A percentile compares a stretch with the other conserved stretches of the same genome.
These are phyloP conservation scores for Aureobasidium sp. DNA, from an alignment of 2,329 filamentous ascomycete species.

Conservation along the genomic window DNA sequence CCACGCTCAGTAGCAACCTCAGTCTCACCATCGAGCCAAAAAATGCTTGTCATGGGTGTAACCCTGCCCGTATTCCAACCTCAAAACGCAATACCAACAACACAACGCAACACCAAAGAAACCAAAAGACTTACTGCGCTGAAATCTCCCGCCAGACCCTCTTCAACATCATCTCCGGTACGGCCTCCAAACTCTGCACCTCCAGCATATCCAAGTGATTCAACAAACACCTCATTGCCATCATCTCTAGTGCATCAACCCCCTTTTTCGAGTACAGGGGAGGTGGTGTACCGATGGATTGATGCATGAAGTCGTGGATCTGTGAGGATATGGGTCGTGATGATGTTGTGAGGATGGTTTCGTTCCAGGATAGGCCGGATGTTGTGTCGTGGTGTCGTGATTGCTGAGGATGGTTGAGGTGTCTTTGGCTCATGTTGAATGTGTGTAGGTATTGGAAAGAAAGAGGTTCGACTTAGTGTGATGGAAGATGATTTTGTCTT, in stretches of 20 bases:
- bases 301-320: not conserved
- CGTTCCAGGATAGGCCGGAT: not conserved
- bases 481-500: not conserved
- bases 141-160: slow-evolving; percentile 18
- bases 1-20: no score
- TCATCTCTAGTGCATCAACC: slow-evolving; percentile 21
- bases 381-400: not conserved
- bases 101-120: not conserved
- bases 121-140: slow-evolving; percentile 9
- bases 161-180: slow-evolving; percentile 15
- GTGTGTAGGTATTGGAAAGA: not conserved
- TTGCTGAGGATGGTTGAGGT: not conserved
- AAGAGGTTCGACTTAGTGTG: not conserved
- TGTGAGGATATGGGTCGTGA: not conserved
- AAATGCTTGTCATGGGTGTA: not conserved
- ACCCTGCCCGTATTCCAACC: not conserved
- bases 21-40: not conserved
- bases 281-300: not conserved
- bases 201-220: slow-evolving; percentile 18
- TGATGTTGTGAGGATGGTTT: not conserved
- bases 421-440: not conserved
- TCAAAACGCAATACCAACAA: not conserved
- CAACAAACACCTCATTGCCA: slow-evolving; percentile 18
- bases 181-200: slow-evolving; percentile 14
- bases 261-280: not conserved